Conservation (phyloP, 805 yeast genomes). For the Sugiyamaella smithiae region DNA sequence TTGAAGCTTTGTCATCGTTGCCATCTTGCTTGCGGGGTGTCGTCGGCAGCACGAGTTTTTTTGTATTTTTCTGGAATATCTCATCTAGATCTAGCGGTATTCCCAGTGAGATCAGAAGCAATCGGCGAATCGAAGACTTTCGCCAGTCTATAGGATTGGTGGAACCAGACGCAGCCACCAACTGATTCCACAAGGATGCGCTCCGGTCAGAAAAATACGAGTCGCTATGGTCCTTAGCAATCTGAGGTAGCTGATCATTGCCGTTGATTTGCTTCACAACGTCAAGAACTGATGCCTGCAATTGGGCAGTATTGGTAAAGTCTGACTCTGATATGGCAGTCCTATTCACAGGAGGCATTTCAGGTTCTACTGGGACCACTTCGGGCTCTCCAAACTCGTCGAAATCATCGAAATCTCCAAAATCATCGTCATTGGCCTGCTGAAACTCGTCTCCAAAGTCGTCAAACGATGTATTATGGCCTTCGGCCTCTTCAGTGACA, state of each 20-base stretch:
- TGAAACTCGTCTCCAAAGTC: not conserved
- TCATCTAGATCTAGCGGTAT: constrained; percentile 73
- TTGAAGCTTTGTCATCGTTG: not conserved
- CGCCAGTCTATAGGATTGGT: constrained; percentile 67
- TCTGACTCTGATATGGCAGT: constrained; percentile 20
- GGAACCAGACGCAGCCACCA: constrained; percentile 46
- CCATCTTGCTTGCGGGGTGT: constrained; percentile 1
- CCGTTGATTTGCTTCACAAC: constrained; percentile 7
- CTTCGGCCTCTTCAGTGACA: not conserved
- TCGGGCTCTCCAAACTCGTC: constrained; percentile 30
- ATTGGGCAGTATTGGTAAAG: constrained; percentile 23
- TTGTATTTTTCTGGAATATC: constrained; percentile 31
- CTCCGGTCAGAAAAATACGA: constrained; percentile 26
- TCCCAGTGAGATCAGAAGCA: constrained; percentile 61
- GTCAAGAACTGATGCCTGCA: constrained; percentile 18
- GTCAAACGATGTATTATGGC: not conserved
- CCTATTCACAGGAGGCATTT: not conserved
- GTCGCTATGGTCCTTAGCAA: not conserved
- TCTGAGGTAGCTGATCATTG: not conserved
- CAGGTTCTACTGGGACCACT: constrained; percentile 1
- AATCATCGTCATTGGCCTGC: constrained; percentile 21
- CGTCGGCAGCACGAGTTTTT: constrained; percentile 26
- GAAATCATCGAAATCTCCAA: constrained; percentile 37
- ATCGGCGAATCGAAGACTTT: constrained; percentile 60
- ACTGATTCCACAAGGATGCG: constrained; percentile 41